Conservation (phyloP, 2,329 filamentous ascomycete genomes). For the Teratosphaeria nubilosa region DNA sequence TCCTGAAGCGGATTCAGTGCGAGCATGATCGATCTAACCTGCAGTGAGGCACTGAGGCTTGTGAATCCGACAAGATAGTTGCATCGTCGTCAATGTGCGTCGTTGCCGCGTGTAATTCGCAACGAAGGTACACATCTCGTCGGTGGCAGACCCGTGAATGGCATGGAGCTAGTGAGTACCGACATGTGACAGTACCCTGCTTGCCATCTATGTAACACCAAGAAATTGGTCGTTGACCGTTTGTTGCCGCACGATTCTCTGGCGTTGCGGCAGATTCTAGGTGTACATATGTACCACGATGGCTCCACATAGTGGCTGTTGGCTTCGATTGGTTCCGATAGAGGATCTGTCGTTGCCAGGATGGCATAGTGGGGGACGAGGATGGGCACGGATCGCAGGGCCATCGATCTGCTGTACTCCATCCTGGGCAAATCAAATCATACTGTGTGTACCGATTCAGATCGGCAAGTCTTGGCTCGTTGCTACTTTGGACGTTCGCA, state of each 20-base stretch:
- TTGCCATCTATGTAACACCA: neutral
- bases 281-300: neutral
- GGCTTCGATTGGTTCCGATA: neutral
- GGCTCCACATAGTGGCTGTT: neutral
- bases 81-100: neutral
- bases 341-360: neutral
- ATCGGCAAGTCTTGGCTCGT: neutral
- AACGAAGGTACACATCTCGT: neutral
- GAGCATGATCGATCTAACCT: neutral
- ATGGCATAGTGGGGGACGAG: neutral
- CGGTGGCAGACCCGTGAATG: neutral
- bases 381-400: too few species aligned
- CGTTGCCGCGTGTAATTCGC: neutral
- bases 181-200: neutral
- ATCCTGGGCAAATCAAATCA: neutral
- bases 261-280: neutral
- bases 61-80: neutral
- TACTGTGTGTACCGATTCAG: neutral
- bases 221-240: neutral
- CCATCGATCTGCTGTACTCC: neutral
- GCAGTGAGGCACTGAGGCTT: neutral
- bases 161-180: neutral
- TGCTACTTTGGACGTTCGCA: slow-evolving; percentile 35
- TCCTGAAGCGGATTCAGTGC: neutral
- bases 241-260: neutral